Evolutionary conservation across 2,329 filamentous ascomycete genomes (phyloP), one percentile per base, ranked within the genome.

Genomic region (Metarhizium guizhouense): DNA sequence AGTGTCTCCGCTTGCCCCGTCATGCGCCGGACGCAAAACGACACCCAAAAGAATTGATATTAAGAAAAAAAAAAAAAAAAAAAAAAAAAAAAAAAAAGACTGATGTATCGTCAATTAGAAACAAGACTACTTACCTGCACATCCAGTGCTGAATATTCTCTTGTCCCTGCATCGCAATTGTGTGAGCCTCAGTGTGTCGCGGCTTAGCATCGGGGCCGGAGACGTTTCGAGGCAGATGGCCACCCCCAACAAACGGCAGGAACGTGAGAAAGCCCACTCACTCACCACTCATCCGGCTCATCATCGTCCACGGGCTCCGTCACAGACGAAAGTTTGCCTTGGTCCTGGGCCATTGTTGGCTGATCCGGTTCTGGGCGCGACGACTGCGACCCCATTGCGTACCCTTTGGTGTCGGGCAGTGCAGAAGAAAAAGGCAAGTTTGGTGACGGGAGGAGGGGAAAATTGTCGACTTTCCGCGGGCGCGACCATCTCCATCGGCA

Each of bases 131-230:
- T 67, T 74, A 95, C 93, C 86, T 72, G 91, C 83, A 68, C 93
- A 97, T 57, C 93, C 94, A 3, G 93, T 97, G 76, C 90, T 96
- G 76, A 90, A 95, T 72, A 97, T 97, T 68, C 94, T 82, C 81
- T 96, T 93, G 76, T 97, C 92, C 93, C 93, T 97, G 68, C 57
- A 63, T 56, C 36, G 51, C 40, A 54, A 56, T 50, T 58, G 54
- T 55, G 57, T 51, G 51, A 42, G 51, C 49, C 38, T n/a, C 8
- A 29, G 16, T 36, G 47, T 8, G 34, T 40, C 50, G 42, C 57
- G 57, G 60, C 61, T 60, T 57, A 62, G 64, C 64, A 61, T 34
- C 65, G 64, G 63, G 65, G 54, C 60, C 61, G 7, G 4, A 51
- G 30, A 20, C 3, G 25, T 25, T 25, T 25, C 25, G 25, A 25